Percentiles rank a stretch among this genome's conserved stretches.
Evolutionary conservation across 2,329 filamentous ascomycete genomes (phyloP).

Genomic region (Aspergillus oerlinghausenensis): DNA sequence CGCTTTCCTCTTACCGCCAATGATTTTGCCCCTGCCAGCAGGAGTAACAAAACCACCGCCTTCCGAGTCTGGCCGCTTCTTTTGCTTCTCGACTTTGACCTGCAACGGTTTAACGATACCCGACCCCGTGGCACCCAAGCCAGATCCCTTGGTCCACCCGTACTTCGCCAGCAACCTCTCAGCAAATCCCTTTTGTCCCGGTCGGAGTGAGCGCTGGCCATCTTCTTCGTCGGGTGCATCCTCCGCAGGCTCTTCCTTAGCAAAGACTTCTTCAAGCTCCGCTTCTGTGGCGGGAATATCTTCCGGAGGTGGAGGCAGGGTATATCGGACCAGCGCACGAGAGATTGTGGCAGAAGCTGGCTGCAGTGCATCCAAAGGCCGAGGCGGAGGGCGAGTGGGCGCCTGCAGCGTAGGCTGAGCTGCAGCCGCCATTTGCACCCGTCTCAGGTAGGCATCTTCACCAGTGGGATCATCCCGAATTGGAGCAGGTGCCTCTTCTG

Average conservation of each 20-base stretch:
- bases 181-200: conserved; percentile 80
- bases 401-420: conserved; percentile 19
- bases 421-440: conserved; percentile 18
- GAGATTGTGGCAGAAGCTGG: conserved; percentile 61
- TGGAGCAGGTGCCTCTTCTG: conserved; percentile 26
- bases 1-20: conserved; percentile 64
- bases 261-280: conserved; percentile 46
- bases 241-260: conserved; percentile 34
- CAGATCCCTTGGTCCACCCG: conserved; percentile 84
- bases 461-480: conserved; percentile 24
- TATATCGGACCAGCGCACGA: conserved; percentile 72
- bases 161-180: conserved; percentile 88
- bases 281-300: conserved; percentile 52
- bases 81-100: conserved; percentile 80
- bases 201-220: conserved; percentile 57
- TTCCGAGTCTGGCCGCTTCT: conserved; percentile 72
- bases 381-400: conserved; percentile 27
- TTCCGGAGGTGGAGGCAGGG: conserved; percentile 47
- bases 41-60: conserved; percentile 72
- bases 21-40: conserved; percentile 69
- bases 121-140: conserved; percentile 73
- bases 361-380: conserved; percentile 38
- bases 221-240: conserved; percentile 32
- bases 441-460: conserved; percentile 24
- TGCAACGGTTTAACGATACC: conserved; percentile 82